Conservation (phyloP, 106 monocot genomes). For the Alisma plantagoaquatica region DNA sequence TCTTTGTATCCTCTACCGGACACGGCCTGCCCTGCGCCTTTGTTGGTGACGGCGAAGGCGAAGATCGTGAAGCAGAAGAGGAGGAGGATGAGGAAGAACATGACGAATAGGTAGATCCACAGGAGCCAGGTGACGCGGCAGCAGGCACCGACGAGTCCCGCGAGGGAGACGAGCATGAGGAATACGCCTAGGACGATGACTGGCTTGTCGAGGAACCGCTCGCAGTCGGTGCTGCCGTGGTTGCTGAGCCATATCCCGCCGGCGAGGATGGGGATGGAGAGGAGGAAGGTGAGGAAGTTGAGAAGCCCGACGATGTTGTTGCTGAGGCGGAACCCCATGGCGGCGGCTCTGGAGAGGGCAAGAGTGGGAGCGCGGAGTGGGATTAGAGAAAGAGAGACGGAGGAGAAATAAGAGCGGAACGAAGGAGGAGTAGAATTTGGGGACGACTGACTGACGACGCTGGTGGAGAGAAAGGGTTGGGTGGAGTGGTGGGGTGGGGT, state of each 20-base stretch:
- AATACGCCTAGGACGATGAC: conserved; percentile 43
- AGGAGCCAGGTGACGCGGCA: conserved; percentile 46
- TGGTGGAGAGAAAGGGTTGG: background rate
- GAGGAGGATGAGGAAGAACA: conserved; percentile 69
- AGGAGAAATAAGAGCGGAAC: no score
- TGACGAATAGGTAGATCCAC: conserved; percentile 63
- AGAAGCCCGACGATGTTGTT: conserved; percentile 59
- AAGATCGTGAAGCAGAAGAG: conserved; percentile 66
- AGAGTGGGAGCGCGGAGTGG: no score
- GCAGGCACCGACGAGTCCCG: conserved; percentile 61
- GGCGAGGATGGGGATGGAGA: conserved; percentile 53
- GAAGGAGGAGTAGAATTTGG: no score
- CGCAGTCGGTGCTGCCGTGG: conserved; percentile 44
- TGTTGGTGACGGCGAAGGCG: conserved; percentile 69
- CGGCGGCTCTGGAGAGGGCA: no score
- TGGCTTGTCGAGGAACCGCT: conserved; percentile 45
- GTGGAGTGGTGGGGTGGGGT: background rate
- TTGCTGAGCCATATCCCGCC: conserved; percentile 46
- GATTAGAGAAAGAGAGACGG: background rate
- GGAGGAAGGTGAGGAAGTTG: conserved; percentile 42
- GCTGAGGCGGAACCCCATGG: conserved; percentile 41
- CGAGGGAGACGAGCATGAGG: conserved; percentile 55
- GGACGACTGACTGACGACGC: no score
- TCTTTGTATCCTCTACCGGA: conserved; percentile 50
- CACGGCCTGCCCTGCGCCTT: conserved; percentile 64